These are phyloP conservation scores for Trametes villosa DNA, from an alignment of 768 basidiomycete genomes.

Conservation along the genomic window DNA sequence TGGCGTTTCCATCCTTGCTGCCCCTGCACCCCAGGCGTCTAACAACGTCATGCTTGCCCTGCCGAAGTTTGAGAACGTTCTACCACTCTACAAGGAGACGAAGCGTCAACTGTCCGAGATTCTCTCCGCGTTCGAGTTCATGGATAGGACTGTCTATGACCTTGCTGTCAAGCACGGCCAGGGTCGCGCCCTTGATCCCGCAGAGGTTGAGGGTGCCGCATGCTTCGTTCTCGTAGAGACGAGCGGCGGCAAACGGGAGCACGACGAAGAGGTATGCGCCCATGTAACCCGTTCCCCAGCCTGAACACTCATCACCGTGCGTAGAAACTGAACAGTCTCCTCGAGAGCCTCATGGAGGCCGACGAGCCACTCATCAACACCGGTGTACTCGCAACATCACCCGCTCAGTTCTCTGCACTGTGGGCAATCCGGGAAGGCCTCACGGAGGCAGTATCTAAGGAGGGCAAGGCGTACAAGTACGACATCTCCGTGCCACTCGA, in stretches of 20 bases:
- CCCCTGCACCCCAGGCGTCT: constrained; percentile 77
- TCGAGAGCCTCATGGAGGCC: constrained; percentile 76
- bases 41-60: constrained; percentile 93
- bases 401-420: constrained; percentile 84
- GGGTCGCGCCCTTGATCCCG: constrained; percentile 72
- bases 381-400: constrained; percentile 90
- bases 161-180: constrained; percentile 84
- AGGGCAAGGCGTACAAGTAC: constrained; percentile 97
- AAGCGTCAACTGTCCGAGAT: constrained; percentile 90
- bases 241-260: constrained; percentile 88
- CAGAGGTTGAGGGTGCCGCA: constrained; percentile 76
- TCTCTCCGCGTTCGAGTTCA: constrained; percentile 96
- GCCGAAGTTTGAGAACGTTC: constrained; percentile 84
- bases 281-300: neutral
- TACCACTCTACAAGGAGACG: constrained; percentile 80
- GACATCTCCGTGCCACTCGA: constrained; percentile 89
- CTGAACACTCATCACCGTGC: neutral
- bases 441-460: constrained; percentile 90
- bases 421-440: constrained; percentile 94
- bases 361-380: constrained; percentile 82
- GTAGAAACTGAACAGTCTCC: constrained; percentile 83
- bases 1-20: constrained; percentile 91
- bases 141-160: constrained; percentile 85
- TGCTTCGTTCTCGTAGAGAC: constrained; percentile 96
- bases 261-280: constrained; percentile 81